A percentile compares a stretch with the other conserved stretches of the same genome.
Evolutionary conservation across 2,329 filamentous ascomycete species (phyloP).

Genomic region (Colletotrichum camelliae): DNA sequence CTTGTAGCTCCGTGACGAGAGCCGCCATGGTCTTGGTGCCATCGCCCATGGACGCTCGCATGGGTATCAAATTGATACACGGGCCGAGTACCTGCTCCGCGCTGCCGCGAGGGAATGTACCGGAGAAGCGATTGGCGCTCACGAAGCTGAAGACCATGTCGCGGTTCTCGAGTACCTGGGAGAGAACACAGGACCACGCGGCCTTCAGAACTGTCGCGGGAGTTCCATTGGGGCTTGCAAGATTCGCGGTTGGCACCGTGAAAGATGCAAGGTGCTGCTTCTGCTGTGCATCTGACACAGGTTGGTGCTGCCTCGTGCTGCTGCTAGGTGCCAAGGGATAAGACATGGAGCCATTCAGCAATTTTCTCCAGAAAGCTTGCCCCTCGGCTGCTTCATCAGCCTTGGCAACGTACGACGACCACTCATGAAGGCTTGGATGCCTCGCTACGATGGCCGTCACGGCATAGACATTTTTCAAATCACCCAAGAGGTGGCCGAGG

Average conservation of each 20-base stretch:
- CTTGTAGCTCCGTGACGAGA: not conserved
- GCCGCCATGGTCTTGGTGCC: not conserved
- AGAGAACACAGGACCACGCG: not conserved
- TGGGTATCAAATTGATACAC: not conserved
- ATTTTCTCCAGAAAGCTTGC: not conserved
- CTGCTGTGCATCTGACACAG: rapidly evolving
- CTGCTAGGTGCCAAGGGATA: not conserved
- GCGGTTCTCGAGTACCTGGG: rapidly evolving
- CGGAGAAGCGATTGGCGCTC: not conserved
- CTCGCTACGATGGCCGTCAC: not conserved
- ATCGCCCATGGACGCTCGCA: not conserved
- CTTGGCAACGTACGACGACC: not conserved
- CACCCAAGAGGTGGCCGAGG: not conserved
- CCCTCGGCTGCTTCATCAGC: not conserved
- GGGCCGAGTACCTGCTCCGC: not conserved
- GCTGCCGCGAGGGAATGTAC: not conserved
- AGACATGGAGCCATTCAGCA: not conserved
- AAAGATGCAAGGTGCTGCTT: not conserved
- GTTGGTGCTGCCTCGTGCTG: not conserved
- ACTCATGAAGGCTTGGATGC: not conserved
- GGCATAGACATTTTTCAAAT: not conserved
- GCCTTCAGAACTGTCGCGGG: not conserved
- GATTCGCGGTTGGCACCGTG: not conserved
- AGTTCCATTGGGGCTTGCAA: not conserved
- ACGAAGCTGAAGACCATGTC: not conserved